Percentiles rank a stretch among this genome's conserved stretches.
phyloP scores from a whole-genome alignment of 2,329 filamentous ascomycete species.

The Parastagonospora avenae region DNA sequence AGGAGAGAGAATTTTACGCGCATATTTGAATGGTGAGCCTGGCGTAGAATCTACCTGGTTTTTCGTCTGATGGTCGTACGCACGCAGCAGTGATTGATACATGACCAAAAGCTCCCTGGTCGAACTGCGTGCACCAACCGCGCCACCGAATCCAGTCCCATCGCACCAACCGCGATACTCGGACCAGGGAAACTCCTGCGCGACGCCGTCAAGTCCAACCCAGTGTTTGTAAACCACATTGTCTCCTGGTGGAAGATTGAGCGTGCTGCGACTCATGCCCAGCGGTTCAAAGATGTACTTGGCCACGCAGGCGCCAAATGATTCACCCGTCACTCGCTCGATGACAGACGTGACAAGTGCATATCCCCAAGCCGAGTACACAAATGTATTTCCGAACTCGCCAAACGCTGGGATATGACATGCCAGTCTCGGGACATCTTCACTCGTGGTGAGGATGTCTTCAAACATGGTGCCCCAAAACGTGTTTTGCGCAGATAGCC shows the following conservation, averaged over 20 bases:
- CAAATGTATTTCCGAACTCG: conserved; percentile 12
- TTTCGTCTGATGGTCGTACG: conserved; percentile 4
- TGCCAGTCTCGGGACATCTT: not conserved
- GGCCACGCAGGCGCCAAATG: not conserved
- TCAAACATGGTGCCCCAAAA: conserved; percentile 3
- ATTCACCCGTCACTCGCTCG: conserved; percentile 2
- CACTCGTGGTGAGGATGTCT: conserved; percentile 8
- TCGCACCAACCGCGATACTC: not conserved
- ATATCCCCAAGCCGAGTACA: conserved; percentile 24
- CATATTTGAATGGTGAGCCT: conserved; percentile 6
- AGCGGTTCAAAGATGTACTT: not conserved
- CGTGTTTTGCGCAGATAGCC: conserved; percentile 3
- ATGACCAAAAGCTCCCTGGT: not conserved
- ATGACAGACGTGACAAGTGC: conserved; percentile 3
- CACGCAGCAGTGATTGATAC: not conserved
- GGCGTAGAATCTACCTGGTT: conserved; percentile 7
- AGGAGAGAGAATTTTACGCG: conserved; percentile 8
- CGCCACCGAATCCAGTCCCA: not conserved
- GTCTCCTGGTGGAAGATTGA: not conserved
- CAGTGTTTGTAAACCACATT: not conserved
- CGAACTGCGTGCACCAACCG: not conserved
- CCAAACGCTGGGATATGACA: not conserved
- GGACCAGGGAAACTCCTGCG: not conserved
- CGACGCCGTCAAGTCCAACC: not conserved
- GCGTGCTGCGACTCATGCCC: not conserved